Percentiles rank a stretch among this genome's conserved stretches.
Evolutionary conservation across 306 rosid species (phyloP).

Genomic region (Glycine soja): DNA sequence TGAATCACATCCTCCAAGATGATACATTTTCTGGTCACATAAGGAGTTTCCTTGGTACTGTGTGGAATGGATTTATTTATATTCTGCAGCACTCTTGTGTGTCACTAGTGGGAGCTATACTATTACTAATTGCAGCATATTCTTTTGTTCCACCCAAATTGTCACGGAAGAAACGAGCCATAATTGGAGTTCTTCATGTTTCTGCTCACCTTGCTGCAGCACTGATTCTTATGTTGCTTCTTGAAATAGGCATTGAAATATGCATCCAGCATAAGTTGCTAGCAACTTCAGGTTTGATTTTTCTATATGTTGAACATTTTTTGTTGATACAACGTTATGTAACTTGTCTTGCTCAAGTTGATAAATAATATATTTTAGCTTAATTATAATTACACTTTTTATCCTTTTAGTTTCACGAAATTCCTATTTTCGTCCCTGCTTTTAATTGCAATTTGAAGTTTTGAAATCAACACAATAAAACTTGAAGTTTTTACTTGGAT

Average conservation of each 20-base stretch:
- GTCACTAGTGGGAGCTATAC: constrained; percentile 76
- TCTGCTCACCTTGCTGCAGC: constrained; percentile 91
- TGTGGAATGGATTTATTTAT: constrained; percentile 80
- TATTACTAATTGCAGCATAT: constrained; percentile 75
- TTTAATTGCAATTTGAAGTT: not conserved
- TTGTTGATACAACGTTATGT: not conserved
- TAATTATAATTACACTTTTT: not conserved
- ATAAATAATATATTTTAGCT: not conserved
- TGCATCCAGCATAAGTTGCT: constrained; percentile 84
- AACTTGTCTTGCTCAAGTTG: not conserved
- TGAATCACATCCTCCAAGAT: constrained; percentile 84
- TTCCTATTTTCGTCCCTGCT: not conserved
- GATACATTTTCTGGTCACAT: constrained; percentile 85
- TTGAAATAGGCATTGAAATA: constrained; percentile 91
- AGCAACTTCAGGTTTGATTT: constrained; percentile 82
- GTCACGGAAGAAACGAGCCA: constrained; percentile 79
- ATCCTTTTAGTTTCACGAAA: not conserved
- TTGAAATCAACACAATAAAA: constrained; percentile 16
- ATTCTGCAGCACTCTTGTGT: constrained; percentile 74
- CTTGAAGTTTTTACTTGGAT: no score
- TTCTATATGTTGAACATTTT: constrained; percentile 38
- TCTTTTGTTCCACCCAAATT: constrained; percentile 86
- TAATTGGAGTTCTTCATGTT: constrained; percentile 89
- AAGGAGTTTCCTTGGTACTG: constrained; percentile 81
- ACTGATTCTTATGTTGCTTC: constrained; percentile 87